Evolutionary conservation across 2,329 filamentous ascomycete genomes (phyloP).

Genomic region (Kalaharituber pfeilii): DNA sequence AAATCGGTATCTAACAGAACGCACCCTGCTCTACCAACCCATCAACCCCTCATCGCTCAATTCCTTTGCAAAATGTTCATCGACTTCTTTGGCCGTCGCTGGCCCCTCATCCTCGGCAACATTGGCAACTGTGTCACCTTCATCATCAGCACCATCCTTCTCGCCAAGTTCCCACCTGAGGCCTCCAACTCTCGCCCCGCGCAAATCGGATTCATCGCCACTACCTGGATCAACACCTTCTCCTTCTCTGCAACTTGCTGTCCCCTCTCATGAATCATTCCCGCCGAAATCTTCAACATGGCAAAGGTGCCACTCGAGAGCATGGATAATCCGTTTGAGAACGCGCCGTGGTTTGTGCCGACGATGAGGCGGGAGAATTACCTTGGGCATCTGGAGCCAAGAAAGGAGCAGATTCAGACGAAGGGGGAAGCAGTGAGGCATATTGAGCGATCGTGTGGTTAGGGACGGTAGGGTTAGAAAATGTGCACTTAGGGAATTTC

Average conservation of each 20-base stretch:
- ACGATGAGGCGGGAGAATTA: conserved; percentile 39
- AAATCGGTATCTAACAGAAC: conserved; percentile 50
- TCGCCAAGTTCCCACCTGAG: conserved; percentile 42
- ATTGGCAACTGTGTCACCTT: conserved; percentile 54
- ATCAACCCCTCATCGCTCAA: conserved; percentile 54
- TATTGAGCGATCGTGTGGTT: conserved; percentile 2
- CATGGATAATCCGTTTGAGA: conserved; percentile 49
- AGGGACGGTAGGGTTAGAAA: background rate
- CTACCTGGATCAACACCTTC: conserved; percentile 69
- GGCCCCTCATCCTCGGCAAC: conserved; percentile 56
- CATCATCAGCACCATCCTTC: conserved; percentile 44
- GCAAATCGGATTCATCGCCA: conserved; percentile 56
- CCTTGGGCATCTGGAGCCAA: conserved; percentile 40
- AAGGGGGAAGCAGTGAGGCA: conserved; percentile 26
- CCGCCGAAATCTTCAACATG: conserved; percentile 62
- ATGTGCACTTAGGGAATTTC: too few relatives aligned
- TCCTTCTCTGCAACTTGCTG: conserved; percentile 55
- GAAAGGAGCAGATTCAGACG: conserved; percentile 39
- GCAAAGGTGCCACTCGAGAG: conserved; percentile 47
- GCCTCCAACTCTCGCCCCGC: conserved; percentile 36
- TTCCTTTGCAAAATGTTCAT: conserved; percentile 47
- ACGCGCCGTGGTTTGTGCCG: conserved; percentile 46
- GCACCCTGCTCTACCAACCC: conserved; percentile 57
- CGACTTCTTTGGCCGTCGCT: conserved; percentile 52
- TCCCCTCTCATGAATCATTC: conserved; percentile 43